phyloP scores from a whole-genome alignment of 257 asterid species.

The Anisodus tanguticus region DNA sequence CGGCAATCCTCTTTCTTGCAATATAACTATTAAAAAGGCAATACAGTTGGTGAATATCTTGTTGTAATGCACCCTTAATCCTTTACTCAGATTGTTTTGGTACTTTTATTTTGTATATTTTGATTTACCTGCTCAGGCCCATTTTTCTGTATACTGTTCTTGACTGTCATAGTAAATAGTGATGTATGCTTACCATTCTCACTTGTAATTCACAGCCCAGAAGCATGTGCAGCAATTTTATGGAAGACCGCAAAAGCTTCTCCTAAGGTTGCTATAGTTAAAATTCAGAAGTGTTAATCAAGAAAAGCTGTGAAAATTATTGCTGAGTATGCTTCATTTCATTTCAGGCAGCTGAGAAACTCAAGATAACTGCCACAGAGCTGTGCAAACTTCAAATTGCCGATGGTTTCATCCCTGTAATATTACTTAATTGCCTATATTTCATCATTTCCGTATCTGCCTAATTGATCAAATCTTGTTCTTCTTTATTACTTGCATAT shows the following conservation, averaged over 20 bases:
- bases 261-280: conserved; percentile 63
- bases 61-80: background rate
- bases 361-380: conserved; percentile 81
- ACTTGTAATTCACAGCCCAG: conserved; percentile 73
- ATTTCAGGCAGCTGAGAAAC: conserved; percentile 95
- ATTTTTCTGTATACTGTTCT: background rate
- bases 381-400: conserved; percentile 65
- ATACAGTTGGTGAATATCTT: background rate
- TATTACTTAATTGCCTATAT: conserved; percentile 40
- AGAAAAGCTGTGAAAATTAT: conserved; percentile 35
- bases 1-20: background rate
- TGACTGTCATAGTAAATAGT: conserved; percentile 12
- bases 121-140: background rate
- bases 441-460: conserved; percentile 34
- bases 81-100: background rate
- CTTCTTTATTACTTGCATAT: background rate
- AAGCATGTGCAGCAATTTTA: conserved; percentile 97
- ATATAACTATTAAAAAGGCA: conserved; percentile 13
- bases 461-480: conserved; percentile 8
- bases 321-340: conserved; percentile 39
- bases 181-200: conserved; percentile 23
- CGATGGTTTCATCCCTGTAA: conserved; percentile 88
- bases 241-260: conserved; percentile 87
- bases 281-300: conserved; percentile 31
- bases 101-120: background rate